Evolutionary conservation across 352 stramenopile species (phyloP).

Genomic region (Globisporangium okanoganense): DNA sequence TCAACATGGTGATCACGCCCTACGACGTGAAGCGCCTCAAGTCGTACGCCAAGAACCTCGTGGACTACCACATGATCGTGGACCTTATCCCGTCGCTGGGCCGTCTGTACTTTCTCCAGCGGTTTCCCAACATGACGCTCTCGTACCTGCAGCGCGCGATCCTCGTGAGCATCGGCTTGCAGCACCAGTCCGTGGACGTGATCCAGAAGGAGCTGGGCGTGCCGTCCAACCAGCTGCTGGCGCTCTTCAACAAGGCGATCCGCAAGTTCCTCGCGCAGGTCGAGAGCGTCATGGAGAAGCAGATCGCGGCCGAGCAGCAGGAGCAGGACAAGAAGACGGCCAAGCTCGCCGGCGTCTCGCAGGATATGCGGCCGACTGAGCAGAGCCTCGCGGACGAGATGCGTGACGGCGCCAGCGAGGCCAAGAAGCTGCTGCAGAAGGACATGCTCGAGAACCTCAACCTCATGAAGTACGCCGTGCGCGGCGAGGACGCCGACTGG

Average conservation of each 20-base stretch:
- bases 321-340: constrained; percentile 66
- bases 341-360: constrained; percentile 42
- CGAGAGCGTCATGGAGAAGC: constrained; percentile 73
- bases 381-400: constrained; percentile 83
- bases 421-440: constrained; percentile 80
- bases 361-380: constrained; percentile 80
- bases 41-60: constrained; percentile 97
- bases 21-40: constrained; percentile 98
- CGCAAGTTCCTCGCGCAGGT: constrained; percentile 87
- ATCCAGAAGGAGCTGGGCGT: constrained; percentile 93
- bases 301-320: constrained; percentile 81
- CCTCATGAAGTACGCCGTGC: constrained; percentile 95
- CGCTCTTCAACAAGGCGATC: constrained; percentile 98
- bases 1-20: constrained; percentile 92
- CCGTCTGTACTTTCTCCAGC: constrained; percentile 95
- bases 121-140: constrained; percentile 91
- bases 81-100: constrained; percentile 95
- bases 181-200: constrained; percentile 92
- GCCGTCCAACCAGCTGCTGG: constrained; percentile 94
- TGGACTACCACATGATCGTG: constrained; percentile 99
- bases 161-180: constrained; percentile 93
- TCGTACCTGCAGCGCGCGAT: constrained; percentile 95
- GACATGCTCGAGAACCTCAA: constrained; percentile 86
- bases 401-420: constrained; percentile 65
- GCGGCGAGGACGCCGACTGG: constrained; percentile 93